Evolutionary conservation across 176 grass and related monocot genomes (phyloP), one percentile per base, ranked within the genome.

Genomic region (Phragmites australis): DNA sequence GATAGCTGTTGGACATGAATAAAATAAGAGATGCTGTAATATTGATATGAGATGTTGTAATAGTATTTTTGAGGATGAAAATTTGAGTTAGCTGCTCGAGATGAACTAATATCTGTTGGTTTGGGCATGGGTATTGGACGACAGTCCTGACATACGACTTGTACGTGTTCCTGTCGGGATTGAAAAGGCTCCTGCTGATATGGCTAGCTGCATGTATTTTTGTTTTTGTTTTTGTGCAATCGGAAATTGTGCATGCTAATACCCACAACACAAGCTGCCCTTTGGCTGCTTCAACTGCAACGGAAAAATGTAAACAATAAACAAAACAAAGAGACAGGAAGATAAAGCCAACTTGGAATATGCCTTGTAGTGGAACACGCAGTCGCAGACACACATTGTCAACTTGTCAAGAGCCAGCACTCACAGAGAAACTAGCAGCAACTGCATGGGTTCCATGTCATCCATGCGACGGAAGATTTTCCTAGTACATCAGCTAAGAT

Each of bases 361-460:
- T 52, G 56, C 39, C 54, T 6, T 52, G 65, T 49, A 68, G 84
- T 53, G 63, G 46, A 14, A 75, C n/a, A 37, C 21, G 60, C 49
- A 41, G 61, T 37, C 34, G 34, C 59, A 22, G 41, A 56, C 65
- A 64, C n/a, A 83, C 79, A 61, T 14, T 44, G 55, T 65, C 65
- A 72, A 31, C 56, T 70, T 16, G 47, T 57, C 65, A 37, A 21
- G 84, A 56, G 58, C 50, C 69, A 57, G 43, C 59, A 70, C 55
- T 2, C 0, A 17, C 31, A 3, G 14, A 8, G 8, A 21, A 45
- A 18, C 42, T 1, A 19, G n/a, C 63, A 45, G 25, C 72, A 55
- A 21, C 17, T 7, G 52, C 60, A 23, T 72, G 84, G 84, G 25
- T 86, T 75, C 84, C 84, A 81, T 30, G 77, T 81, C 77, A 75